phyloP scores from a whole-genome alignment of 2,329 filamentous ascomycete genomes.

The Corinectria fuckeliana region DNA sequence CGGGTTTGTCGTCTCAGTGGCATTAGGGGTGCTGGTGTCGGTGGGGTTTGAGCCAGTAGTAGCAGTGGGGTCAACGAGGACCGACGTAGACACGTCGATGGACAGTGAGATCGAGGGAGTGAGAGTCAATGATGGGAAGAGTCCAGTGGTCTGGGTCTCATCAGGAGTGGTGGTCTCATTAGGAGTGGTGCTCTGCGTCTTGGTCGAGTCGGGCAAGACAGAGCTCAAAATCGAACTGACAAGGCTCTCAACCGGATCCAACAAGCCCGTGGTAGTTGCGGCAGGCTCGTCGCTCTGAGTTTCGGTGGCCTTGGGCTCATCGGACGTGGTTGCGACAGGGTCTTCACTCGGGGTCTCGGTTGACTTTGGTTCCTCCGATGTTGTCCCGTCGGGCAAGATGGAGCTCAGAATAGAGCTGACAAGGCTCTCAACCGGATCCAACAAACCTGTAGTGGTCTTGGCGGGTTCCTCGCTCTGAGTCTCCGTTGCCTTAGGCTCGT shows the following conservation, averaged over 20 bases:
- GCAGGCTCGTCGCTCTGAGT: constrained; percentile 17
- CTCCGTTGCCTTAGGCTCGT: neutral
- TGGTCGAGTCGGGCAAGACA: constrained; percentile 18
- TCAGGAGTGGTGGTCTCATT: neutral
- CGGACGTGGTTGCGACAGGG: neutral
- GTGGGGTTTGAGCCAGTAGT: constrained; percentile 21
- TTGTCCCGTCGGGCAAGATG: constrained; percentile 2
- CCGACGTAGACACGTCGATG: neutral
- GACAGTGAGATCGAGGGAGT: neutral
- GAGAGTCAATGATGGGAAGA: neutral
- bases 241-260: constrained; percentile 32
- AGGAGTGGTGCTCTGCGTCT: neutral
- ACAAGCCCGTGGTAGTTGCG: constrained; percentile 20
- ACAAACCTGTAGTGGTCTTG: constrained; percentile 19
- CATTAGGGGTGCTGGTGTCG: neutral
- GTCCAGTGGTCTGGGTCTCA: neutral
- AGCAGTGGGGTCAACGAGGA: neutral
- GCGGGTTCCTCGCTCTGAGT: neutral
- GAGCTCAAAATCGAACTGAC: constrained; percentile 29
- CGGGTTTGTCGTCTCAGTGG: neutral
- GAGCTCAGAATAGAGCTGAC: constrained; percentile 28
- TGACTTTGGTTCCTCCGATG: neutral
- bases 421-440: constrained; percentile 30
- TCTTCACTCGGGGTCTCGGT: neutral
- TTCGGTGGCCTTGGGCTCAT: neutral